Base-by-base conservation (phyloP, 805 yeast species). In the Saturnispora silvae region DNA sequence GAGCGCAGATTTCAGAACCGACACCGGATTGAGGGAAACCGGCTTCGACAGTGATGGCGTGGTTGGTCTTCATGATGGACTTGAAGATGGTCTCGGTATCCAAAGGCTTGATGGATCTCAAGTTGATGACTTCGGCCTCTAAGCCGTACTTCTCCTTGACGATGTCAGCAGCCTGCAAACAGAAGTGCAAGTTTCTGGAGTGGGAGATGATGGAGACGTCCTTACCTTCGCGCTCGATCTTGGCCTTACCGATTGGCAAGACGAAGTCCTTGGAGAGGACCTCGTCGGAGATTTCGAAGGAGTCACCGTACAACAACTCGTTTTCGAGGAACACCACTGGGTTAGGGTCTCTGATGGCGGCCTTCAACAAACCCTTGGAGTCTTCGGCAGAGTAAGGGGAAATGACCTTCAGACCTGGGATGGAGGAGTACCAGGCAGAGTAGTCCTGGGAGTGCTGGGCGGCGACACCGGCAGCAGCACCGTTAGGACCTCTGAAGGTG, bases 361-460 rank as follows among this genome's bases (percentile, higher is more conserved):
- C 94, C 68, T 92, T 92, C 54, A 87, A 64, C 61, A 92, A 72
- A 57, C 98, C 99, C 68, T 83, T 84, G 61, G 85, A 81, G 65
- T 92, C 99, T 67, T 82, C 96, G 35, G 97, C 81, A 38, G 92
- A 77, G 69, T 78, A 92, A 38, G 99, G 99, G 32, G 95, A 84
- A 35, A 92, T 66, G 29, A 92, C 99, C 71, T 92, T 92, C 61
- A 92, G 72, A 61, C 99, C 99, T 44, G 99, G 99, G 52, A 92
- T 86, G 36, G 94, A 70, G 49, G 96, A 97, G 67, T 92, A 92
- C 98, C 98, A 92, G 38, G 96, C 86, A 40, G 95, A 72, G 63
- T 77, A 92, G 67, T 86, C 94, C 68, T 92, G 99, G 20, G 98
- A 92, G 68, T 92, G 99, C 68, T 92, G 99, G 42, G 99, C 99